Evolutionary conservation across 2,329 filamentous ascomycete genomes (phyloP).

Genomic region (Alternaria gaisen): DNA sequence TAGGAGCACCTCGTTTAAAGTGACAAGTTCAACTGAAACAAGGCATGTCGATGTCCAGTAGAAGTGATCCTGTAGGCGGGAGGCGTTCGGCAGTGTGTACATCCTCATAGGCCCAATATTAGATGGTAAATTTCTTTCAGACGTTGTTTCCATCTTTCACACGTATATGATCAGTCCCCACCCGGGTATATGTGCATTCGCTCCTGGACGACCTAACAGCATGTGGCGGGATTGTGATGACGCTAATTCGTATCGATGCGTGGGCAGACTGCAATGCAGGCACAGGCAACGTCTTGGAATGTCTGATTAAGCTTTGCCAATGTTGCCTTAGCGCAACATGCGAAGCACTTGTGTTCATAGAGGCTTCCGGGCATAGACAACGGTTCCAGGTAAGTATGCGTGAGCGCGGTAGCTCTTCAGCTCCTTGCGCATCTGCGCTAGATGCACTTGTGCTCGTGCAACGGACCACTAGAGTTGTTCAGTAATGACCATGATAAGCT

Average conservation of each 20-base stretch:
- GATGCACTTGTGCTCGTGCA: slow-evolving; percentile 46
- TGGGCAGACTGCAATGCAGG: not conserved
- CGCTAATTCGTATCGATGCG: not conserved
- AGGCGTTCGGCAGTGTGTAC: not conserved
- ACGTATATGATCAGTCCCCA: not conserved
- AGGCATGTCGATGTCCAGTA: not conserved
- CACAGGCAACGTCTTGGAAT: not conserved
- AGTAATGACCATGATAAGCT: not conserved
- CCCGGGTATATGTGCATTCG: not conserved
- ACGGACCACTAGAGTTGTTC: slow-evolving; percentile 38
- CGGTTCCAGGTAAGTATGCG: slow-evolving; percentile 49
- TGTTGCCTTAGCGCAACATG: not conserved
- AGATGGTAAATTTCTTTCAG: not conserved
- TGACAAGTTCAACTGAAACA: not conserved
- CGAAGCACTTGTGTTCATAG: slow-evolving; percentile 18
- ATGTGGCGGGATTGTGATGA: not conserved
- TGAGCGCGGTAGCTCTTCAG: slow-evolving; percentile 46
- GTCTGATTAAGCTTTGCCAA: not conserved
- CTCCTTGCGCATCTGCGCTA: slow-evolving; percentile 49
- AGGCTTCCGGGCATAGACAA: slow-evolving; percentile 50
- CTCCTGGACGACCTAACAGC: rapidly evolving
- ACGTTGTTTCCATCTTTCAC: not conserved
- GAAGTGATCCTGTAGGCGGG: no score
- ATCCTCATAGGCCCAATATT: not conserved
- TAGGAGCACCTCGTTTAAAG: not conserved